Evolutionary conservation across 768 basidiomycete species (phyloP), one percentile per base, ranked within the genome.

Genomic region (Rhodotorula paludigena): DNA sequence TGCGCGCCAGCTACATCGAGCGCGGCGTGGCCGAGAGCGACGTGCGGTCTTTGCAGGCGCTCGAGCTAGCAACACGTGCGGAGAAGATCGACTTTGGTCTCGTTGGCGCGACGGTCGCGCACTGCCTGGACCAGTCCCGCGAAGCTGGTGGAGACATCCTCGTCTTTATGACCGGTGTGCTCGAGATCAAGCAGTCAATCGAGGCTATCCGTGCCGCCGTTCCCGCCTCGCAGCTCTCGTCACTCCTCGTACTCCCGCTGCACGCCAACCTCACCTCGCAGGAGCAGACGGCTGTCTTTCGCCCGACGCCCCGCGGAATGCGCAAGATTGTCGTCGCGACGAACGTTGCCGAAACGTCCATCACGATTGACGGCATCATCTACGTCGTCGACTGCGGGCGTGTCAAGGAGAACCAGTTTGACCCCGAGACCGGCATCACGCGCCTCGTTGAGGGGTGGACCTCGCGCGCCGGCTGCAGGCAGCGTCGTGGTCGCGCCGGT

Each of bases 321-420:
- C 87, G 92, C 83, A 94, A 94, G 77, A 84, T 94, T 36, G 86
- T 96, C 51, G 89, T 86, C 0, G 84, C 91, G 0, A 96, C 93
- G 6, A 96, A 96, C 75, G 89, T 97, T 38, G 90, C 90, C 11
- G 90, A 92, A 83, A 89, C 86, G 64, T 60, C 81, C 76, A 58
- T 70, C 36, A 73, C 77, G 39, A 91, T 96, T 63, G 88, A 92
- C 74, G 90, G 94, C 72, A 90, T 96, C 33, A 90, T 94, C 16
- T 92, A 90, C 74, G 93, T 98, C 38, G 86, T 97, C 51, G 94
- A 98, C 75, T 84, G 89, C 0, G 93, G 85, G 25, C 87, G 87
- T 74, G 83, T 92, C 75, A 96, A 96, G 79, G 89, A 93, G 78
- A 85, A 89, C 74, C 84, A 86, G 23, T 97, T 91, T 74, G 91